Base-by-base conservation (phyloP, 331 rosid species). In the Ulmus americana region DNA sequence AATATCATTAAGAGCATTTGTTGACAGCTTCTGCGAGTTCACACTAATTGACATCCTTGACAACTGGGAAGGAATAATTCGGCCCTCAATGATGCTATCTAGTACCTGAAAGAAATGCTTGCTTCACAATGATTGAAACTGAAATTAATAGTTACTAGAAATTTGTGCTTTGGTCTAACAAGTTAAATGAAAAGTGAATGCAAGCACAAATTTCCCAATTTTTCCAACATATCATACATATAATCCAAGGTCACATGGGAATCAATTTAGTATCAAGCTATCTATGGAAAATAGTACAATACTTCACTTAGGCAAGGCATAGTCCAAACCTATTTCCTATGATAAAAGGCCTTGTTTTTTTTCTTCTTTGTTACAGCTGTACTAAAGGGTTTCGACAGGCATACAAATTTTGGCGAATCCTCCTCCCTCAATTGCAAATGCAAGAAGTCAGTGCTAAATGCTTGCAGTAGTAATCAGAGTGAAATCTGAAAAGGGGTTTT, bases 1-100 rank as follows among this genome's bases (percentile, higher is more conserved):
- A 55, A 90, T 43, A 80, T 94, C 99, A 59, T 94, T 94, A 15
- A 94, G 95, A 70, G 91, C 97, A 71, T 61, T 83, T 40, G 82
- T 84, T 54, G 95, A 55, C 64, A 87, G 56, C 63, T 15, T 74
- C 65, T 61, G 63, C 8, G 76, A 77, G 72, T 90, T 94, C 54
- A 87, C 81, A 71, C 57, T 56, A 58, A 85, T 8, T 10, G 68
- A 80, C 64, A 83, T 83, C 84, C 98, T 89, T 20, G 86, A 74
- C 71, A 89, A 61, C 47, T 74, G 42, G 52, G 86, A 85, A 77
- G 99, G 88, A 67, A 50, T 35, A 50, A 54, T 63, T 72, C 5
- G 82, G 69, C 79, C 88, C 70, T 74, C 74, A 18, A 87, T 85
- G 77, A 87, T 73, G 63, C 74, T 63, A 40, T 92, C 96, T 43